These are phyloP conservation scores for Asparagopsis taxiformis DNA, from an alignment of 31 red algal genomes.

Conservation along the genomic window DNA sequence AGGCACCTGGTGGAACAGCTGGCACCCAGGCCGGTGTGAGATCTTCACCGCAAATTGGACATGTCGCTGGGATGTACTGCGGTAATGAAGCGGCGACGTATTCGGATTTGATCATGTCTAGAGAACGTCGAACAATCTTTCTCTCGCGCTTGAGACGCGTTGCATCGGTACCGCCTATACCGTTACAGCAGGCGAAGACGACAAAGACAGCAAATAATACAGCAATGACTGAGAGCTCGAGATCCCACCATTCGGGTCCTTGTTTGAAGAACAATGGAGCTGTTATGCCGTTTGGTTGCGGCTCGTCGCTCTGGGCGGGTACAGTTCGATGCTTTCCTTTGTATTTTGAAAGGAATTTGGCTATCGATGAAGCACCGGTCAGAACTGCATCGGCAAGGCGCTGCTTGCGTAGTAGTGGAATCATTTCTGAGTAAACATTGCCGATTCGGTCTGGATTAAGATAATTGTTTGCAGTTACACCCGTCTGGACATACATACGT, in stretches of 20 bases:
- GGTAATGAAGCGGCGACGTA: slow-evolving; percentile 21
- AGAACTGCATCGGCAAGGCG: slow-evolving; percentile 8
- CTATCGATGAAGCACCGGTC: slow-evolving; percentile 11
- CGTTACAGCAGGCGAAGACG: slow-evolving; percentile 37
- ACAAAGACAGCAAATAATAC: slow-evolving; percentile 6
- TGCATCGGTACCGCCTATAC: slow-evolving; percentile 34
- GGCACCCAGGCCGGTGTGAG: slow-evolving; percentile 30
- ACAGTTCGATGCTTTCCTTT: slow-evolving; percentile 10
- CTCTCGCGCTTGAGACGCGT: slow-evolving; percentile 21
- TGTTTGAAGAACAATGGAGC: slow-evolving; percentile 6
- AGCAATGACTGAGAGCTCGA: slow-evolving; percentile 26
- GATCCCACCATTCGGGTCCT: slow-evolving; percentile 39
- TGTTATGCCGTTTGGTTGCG: neutral
- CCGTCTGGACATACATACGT: slow-evolving; percentile 35
- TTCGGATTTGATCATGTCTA: slow-evolving; percentile 17
- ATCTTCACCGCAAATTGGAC: slow-evolving; percentile 26
- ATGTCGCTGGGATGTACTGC: slow-evolving; percentile 16
- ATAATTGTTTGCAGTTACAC: slow-evolving; percentile 13
- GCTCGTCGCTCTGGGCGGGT: neutral
- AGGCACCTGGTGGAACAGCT: neutral
- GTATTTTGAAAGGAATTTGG: slow-evolving; percentile 10
- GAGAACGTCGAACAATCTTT: slow-evolving; percentile 3
- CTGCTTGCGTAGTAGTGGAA: slow-evolving; percentile 15
- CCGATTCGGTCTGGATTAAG: slow-evolving; percentile 31
- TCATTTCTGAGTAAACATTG: slow-evolving; percentile 33